A percentile compares a stretch with the other conserved stretches of the same genome.
These are phyloP conservation scores for Senecio squalidus DNA, from an alignment of 140 eudicot species.

Conservation along the genomic window DNA sequence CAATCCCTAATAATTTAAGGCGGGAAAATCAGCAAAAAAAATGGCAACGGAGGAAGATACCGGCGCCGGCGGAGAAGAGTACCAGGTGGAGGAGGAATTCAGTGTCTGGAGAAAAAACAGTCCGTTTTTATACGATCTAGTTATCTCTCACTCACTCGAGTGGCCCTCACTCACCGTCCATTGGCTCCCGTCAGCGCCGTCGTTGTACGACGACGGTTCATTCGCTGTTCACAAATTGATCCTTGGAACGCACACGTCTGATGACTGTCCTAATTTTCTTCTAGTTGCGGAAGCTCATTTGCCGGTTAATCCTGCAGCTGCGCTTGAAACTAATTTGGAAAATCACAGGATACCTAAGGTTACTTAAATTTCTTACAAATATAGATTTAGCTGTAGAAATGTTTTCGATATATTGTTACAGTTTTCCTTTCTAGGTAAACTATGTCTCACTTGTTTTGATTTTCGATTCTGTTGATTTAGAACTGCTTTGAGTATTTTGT, in stretches of 20 bases:
- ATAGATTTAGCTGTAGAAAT: no score
- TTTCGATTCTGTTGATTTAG: no score
- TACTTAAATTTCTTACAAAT: no score
- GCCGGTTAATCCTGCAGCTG: constrained; percentile 46
- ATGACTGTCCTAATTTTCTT: constrained; percentile 65
- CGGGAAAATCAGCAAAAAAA: no score
- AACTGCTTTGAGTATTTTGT: no score
- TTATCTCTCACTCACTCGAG: constrained; percentile 70
- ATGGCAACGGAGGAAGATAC: constrained; percentile 41
- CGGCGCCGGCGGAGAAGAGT: constrained; percentile 28
- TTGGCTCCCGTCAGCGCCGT: constrained; percentile 74
- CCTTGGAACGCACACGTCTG: constrained; percentile 94
- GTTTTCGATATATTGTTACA: no score
- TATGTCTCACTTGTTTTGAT: no score
- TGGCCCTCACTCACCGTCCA: constrained; percentile 99
- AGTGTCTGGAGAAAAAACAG: constrained; percentile 93
- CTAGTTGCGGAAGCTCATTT: constrained; percentile 74
- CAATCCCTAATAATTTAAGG: no score
- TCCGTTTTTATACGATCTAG: constrained; percentile 78
- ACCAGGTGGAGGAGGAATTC: constrained; percentile 76
- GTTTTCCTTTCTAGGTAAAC: no score
- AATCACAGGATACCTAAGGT: constrained; percentile 63
- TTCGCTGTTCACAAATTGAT: constrained; percentile 61
- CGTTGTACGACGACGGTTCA: constrained; percentile 40
- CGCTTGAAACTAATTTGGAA: constrained; percentile 41